Evolutionary conservation across 2,329 filamentous ascomycete genomes (phyloP).

Genomic region (Talaromyces sp.): DNA sequence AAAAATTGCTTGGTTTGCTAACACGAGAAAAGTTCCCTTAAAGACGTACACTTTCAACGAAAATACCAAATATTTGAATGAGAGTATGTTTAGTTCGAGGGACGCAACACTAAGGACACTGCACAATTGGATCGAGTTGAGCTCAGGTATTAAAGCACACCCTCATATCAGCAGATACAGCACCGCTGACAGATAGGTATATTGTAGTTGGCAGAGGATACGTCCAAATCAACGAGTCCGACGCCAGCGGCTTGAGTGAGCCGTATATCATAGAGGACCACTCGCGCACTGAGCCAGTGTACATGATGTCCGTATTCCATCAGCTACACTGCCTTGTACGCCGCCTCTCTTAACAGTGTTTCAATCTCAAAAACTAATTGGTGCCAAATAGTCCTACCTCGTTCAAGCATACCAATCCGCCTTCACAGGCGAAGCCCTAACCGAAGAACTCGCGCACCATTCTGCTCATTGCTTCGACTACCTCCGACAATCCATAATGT

Average conservation of each 20-base stretch:
- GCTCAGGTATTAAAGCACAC: background rate
- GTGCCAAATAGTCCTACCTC: conserved; percentile 6
- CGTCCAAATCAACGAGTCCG: background rate
- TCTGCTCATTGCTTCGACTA: conserved; percentile 13
- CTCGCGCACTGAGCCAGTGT: background rate
- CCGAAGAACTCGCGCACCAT: conserved; percentile 10
- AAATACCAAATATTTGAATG: conserved; percentile 1
- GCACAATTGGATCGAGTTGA: conserved; percentile 11
- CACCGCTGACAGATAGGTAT: background rate
- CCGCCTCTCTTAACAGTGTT: background rate
- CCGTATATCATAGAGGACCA: conserved; percentile 7
- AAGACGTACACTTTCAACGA: conserved; percentile 11
- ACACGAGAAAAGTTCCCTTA: background rate
- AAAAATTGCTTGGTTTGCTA: background rate
- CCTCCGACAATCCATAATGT: conserved; percentile 10
- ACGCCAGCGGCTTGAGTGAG: background rate
- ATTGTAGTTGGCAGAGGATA: conserved; percentile 5
- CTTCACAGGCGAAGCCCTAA: background rate
- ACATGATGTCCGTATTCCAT: conserved; percentile 14
- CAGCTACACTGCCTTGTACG: conserved; percentile 11
- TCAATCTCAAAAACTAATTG: background rate
- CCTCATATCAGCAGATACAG: background rate
- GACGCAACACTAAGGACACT: conserved; percentile 5
- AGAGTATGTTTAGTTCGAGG: conserved; percentile 1
- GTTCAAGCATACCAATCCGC: conserved; percentile 12